Evolutionary conservation across 495 filamentous ascomycete genomes (phyloP).

Genomic region (Bryoglossum gracile): DNA sequence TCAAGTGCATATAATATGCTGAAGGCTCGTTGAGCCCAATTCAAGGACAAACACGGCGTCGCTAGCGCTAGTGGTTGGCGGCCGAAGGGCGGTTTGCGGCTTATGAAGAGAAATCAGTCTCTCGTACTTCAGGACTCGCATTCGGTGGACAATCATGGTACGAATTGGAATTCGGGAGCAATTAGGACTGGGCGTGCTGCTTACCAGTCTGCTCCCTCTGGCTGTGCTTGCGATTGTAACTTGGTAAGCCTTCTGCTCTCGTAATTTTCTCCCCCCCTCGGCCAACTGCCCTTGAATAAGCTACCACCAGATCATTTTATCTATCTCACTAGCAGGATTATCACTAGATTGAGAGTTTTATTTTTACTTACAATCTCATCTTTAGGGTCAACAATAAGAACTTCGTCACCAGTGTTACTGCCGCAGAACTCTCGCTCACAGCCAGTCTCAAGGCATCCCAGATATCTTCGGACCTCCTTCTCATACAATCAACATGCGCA

Average conservation of each 20-base stretch:
- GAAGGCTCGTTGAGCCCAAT: neutral
- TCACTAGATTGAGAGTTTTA: too few relatives aligned
- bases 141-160: conserved; percentile 39
- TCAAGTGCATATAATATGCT: neutral
- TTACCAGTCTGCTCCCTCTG: conserved; percentile 39
- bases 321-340: too few relatives aligned
- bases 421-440: conserved; percentile 40
- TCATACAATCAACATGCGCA: conserved; percentile 62
- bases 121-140: neutral
- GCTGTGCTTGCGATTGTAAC: conserved; percentile 6
- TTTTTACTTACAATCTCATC: too few relatives aligned
- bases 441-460: conserved; percentile 81
- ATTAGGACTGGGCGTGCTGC: conserved; percentile 52
- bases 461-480: conserved; percentile 63
- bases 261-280: too few relatives aligned
- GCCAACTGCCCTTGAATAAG: too few relatives aligned
- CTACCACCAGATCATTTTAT: too few relatives aligned
- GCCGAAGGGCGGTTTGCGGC: neutral
- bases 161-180: conserved; percentile 79
- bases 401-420: conserved; percentile 59
- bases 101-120: neutral
- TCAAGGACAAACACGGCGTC: neutral
- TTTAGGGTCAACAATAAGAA: conserved; percentile 67
- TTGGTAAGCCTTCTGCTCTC: neutral
- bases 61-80: neutral